Base-by-base conservation (phyloP, 768 basidiomycete genomes). In the Psilocybe tampanensis region DNA sequence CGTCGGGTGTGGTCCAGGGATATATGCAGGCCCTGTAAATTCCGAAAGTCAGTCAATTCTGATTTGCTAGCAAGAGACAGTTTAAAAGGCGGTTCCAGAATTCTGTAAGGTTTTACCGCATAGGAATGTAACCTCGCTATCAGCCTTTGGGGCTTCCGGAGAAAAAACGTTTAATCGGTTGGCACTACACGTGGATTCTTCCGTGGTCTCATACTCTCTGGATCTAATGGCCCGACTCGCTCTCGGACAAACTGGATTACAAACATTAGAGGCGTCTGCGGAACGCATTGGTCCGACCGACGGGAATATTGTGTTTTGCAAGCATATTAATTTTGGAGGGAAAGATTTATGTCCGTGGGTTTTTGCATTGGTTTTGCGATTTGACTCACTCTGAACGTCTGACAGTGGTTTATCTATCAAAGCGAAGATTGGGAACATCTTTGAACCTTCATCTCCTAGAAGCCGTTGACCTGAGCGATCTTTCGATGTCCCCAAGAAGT, bases 331-430 rank as follows among this genome's bases (percentile, higher is more conserved):
- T 41, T 66, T 89, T 34, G 79, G 75, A 5, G 78, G 78, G 39
- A 79, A 81, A 45, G 78, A 81, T 1, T 68, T 92, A 58, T 69
- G 80, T 70, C 11, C 0, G 11, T 22, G 34, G n/a, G 19, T 23
- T 47, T 15, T 34, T 3, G 24, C 41, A 24, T 52, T 4, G 33
- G n/a, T n/a, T n/a, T n/a, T 34, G 17, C 8, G 15, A 21, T n/a
- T 48, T 11, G 2, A 42, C 22, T 5, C 22, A 18, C 45, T 41
- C 39, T 32, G 29, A 18, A 6, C 2, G 42, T 26, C 60, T 48
- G 2, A 9, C 59, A 93, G 92, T 93, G 45, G 76, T 92, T 13
- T 92, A 85, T 67, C 83, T 85, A 8, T 80, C 75, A 55, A 91
- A 87, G 73, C 78, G 78, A 56, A 74, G 86, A 41, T 68, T 90